A percentile compares a stretch with the other conserved stretches of the same genome.
Conservation (phyloP, 495 filamentous ascomycete genomes). For the Hypoxylon fuscum region DNA sequence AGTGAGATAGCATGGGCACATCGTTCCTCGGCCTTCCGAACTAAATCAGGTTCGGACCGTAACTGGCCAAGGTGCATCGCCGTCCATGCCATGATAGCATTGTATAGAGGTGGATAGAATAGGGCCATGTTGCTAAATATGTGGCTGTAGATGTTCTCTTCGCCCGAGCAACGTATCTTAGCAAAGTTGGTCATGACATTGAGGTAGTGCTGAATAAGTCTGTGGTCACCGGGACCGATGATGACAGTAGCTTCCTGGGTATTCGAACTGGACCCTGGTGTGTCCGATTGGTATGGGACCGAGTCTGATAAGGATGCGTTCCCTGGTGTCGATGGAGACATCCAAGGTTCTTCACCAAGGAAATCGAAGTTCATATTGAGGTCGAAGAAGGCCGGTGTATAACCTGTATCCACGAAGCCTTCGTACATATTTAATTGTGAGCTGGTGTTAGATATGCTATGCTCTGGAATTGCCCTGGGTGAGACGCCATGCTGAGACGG, state of each 20-base stretch:
- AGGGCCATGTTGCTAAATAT: conserved; percentile 31
- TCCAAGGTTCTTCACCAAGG: conserved; percentile 17
- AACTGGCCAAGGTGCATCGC: conserved; percentile 27
- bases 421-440: conserved; percentile 17
- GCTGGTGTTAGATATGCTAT: not conserved
- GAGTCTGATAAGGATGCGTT: conserved; percentile 8
- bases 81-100: conserved; percentile 27
- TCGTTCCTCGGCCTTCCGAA: conserved; percentile 25
- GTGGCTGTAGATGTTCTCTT: conserved; percentile 28
- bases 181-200: conserved; percentile 31
- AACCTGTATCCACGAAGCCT: conserved; percentile 4
- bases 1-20: conserved; percentile 17
- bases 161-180: conserved; percentile 26
- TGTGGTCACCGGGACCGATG: conserved; percentile 18
- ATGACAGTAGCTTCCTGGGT: conserved; percentile 17
- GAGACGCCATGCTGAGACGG: conserved; percentile 4
- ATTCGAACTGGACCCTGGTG: conserved; percentile 5
- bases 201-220: conserved; percentile 29
- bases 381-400: conserved; percentile 30
- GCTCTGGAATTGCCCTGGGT: conserved; percentile 11
- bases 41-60: conserved; percentile 18
- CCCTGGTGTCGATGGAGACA: conserved; percentile 18
- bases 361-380: conserved; percentile 31
- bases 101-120: conserved; percentile 26
- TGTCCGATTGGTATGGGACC: conserved; percentile 5